Base-by-base conservation (phyloP, 257 asterid species). In the Agastache rugosa region DNA sequence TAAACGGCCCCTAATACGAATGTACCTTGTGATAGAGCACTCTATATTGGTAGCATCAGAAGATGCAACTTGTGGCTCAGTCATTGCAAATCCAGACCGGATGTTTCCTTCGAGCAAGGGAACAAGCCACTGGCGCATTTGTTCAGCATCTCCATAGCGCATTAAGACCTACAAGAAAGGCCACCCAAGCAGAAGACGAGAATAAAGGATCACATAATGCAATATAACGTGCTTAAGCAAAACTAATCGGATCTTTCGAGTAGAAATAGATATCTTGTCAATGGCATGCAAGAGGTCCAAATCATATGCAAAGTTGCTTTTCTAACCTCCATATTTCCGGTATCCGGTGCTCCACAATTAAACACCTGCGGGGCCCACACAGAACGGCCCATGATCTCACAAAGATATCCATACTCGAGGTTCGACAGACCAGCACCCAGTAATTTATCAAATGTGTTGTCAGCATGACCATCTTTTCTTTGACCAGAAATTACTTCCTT, bases 321-420 rank as follows among this genome's bases (percentile, higher is more conserved):
- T 44, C 79, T 72, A 75, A 94, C 99, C 99, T 94, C 99, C 99
- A 94, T 94, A 83, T 94, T 94, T 83, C 99, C 99, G 31, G 99
- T 94, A 80, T 94, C 99, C 1, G 97, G 99, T 61, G 99, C 96
- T 61, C 99, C 99, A 50, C 99, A 94, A 70, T 90, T 94, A 50
- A 94, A 94, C 82, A 94, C 82, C 84, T 92, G 99, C 0, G 98
- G 97, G 11, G 96, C 97, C 97, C 97, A 94, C 54, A 92, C 62
- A 5, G 99, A 94, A 67, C 92, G 91, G 67, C 99, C 97, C 99
- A 94, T 88, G 75, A 92, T 79, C 86, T 90, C 97, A 50, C 99
- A 90, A 20, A 94, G 92, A 81, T 90, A 90, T 44, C 97, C 99
- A 79, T 92, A 94, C 80, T 92, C 97, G 34, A 92, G 93, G 83